Percentiles rank a stretch among this genome's conserved stretches.
Evolutionary conservation across 306 rosid species (phyloP).

Genomic region (Lathyrus oleraceus): DNA sequence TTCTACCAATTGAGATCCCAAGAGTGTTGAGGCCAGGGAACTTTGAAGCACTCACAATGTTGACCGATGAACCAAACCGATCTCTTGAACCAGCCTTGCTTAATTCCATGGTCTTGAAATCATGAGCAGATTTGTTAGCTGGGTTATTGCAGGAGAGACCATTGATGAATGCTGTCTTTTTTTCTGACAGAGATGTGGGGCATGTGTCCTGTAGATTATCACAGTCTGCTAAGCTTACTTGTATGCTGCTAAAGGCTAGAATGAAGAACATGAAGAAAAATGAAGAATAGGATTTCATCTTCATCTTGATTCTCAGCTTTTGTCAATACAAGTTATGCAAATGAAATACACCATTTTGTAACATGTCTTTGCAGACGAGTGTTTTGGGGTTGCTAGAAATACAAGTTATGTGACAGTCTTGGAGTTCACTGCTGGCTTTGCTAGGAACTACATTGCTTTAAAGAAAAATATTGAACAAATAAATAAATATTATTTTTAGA

Average conservation of each 20-base stretch:
- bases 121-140: constrained; percentile 38
- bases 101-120: constrained; percentile 62
- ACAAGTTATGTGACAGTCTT: constrained; percentile 53
- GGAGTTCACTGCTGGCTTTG: constrained; percentile 73
- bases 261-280: constrained; percentile 34
- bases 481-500: not conserved
- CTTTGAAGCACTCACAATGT: constrained; percentile 53
- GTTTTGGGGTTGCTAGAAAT: constrained; percentile 51
- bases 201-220: constrained; percentile 63
- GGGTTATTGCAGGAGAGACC: constrained; percentile 76
- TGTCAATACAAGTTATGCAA: not conserved
- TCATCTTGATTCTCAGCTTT: constrained; percentile 26
- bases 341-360: not conserved
- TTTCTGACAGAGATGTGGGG: constrained; percentile 45
- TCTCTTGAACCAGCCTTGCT: constrained; percentile 46
- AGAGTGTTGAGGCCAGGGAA: constrained; percentile 74
- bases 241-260: constrained; percentile 28
- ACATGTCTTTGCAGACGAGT: constrained; percentile 27
- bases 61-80: constrained; percentile 41
- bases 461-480: constrained; percentile 48
- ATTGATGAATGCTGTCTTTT: constrained; percentile 50
- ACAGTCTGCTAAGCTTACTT: constrained; percentile 45
- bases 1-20: constrained; percentile 66
- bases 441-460: constrained; percentile 52
- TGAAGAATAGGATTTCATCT: constrained; percentile 33